Evolutionary conservation across 2,329 filamentous ascomycete genomes (phyloP), one percentile per base, ranked within the genome.

Genomic region (Hypomyces rosellus): DNA sequence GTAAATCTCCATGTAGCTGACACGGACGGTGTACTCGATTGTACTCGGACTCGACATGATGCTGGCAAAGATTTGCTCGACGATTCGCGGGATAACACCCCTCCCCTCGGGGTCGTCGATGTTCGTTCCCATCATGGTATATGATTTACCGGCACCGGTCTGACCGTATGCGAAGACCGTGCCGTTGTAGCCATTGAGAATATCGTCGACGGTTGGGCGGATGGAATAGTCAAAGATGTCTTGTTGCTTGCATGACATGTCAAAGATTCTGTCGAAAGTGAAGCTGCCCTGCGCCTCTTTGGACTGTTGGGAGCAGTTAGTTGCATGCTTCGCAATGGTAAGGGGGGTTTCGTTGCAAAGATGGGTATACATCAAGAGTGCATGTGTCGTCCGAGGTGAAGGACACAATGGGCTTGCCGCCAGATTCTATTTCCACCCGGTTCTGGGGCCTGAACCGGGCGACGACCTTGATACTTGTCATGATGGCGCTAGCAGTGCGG

Each of bases 1-100:
- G 76, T 99, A 99, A 57, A 99, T 97, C 72, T 99, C 93, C 91
- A 99, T 96, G 72, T 97, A 97, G 70, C 90, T 96, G 65, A 97
- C 92, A 50, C 91, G 84, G 48, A 99, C 92, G n/a, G 91, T 97
- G 70, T 97, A 97, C 71, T 97, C 93, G 67, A 97, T 96, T 59
- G 89, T 95, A 62, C 85, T 85, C 40, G 92, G 89, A 61, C 90
- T 96, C 18, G 88, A 84, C 72, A 96, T 78, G 68, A 97, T 97
- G 71, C 88, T 95, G 61, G 88, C 85, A 68, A 97, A 97, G 66
- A 97, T 96, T 73, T 97, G 92, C 72, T 97, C 89, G 59, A 96
- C 86, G 60, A 97, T 97, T 63, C 93, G 86, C 46, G 93, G 93
- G 61, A 96, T 97, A 55, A 99, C 91, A 77, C 93, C 93, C 67